phyloP scores from a whole-genome alignment of 768 basidiomycete species.

The Rhizopogon vulgaris region DNA sequence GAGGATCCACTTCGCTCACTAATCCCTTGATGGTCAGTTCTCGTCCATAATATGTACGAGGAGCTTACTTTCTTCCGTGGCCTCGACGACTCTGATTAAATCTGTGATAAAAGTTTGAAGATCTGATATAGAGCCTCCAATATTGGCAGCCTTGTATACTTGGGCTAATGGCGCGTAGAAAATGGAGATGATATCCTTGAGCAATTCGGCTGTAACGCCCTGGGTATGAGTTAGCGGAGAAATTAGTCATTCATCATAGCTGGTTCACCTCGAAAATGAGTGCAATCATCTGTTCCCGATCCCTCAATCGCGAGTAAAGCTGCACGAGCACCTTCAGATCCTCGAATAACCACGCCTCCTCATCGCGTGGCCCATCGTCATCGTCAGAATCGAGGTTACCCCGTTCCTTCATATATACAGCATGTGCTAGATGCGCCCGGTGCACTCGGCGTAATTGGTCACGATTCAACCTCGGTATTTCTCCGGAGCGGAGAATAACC shows the following conservation, averaged over 20 bases:
- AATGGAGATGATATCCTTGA: slow-evolving; percentile 98
- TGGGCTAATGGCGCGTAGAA: slow-evolving; percentile 96
- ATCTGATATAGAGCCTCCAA: slow-evolving; percentile 88
- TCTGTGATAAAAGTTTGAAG: slow-evolving; percentile 93
- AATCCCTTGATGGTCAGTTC: slow-evolving; percentile 4
- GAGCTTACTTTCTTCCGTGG: slow-evolving; percentile 77
- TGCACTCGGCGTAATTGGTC: slow-evolving; percentile 78
- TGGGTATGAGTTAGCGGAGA: slow-evolving; percentile 23
- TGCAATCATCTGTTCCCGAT: slow-evolving; percentile 88
- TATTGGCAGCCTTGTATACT: slow-evolving; percentile 95
- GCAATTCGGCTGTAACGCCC: slow-evolving; percentile 90
- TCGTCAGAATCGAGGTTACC: slow-evolving; percentile 80
- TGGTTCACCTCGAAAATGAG: slow-evolving; percentile 84
- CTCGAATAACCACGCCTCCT: slow-evolving; percentile 95
- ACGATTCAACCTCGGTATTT: slow-evolving; percentile 68
- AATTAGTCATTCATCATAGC: not conserved
- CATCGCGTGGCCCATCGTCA: slow-evolving; percentile 88
- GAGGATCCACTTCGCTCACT: slow-evolving; percentile 84
- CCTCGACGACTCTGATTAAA: slow-evolving; percentile 90
- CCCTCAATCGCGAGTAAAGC: slow-evolving; percentile 73
- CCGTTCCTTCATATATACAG: slow-evolving; percentile 58
- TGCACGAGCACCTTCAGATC: slow-evolving; percentile 78
- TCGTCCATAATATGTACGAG: not conserved
- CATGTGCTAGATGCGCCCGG: slow-evolving; percentile 73
- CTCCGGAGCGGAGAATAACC: slow-evolving; percentile 72